These are phyloP conservation scores for Leccinum laetum DNA, from an alignment of 1,284 basidiomycete species.

Conservation along the genomic window DNA sequence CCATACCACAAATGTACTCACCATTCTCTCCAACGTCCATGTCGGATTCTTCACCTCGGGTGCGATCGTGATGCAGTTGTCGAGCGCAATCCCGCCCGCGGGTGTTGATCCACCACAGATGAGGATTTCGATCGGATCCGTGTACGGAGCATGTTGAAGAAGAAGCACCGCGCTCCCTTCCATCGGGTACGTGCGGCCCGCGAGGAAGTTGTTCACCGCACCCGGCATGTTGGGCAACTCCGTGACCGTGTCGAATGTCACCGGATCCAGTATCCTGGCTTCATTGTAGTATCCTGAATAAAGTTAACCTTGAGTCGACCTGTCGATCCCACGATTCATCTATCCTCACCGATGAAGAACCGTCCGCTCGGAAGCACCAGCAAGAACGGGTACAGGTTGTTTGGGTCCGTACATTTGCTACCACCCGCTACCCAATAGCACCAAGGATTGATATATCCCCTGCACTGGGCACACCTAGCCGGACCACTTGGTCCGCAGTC, in stretches of 20 bases:
- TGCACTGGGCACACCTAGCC: too few relatives aligned
- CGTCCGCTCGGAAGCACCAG: slow-evolving; percentile 63
- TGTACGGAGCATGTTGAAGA: slow-evolving; percentile 70
- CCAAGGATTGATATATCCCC: too few relatives aligned
- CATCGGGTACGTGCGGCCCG: slow-evolving; percentile 76
- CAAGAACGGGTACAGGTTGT: slow-evolving; percentile 79
- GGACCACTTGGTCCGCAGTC: too few relatives aligned
- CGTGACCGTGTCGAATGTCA: slow-evolving; percentile 58
- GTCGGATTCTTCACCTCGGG: slow-evolving; percentile 58
- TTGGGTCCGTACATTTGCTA: slow-evolving; percentile 53
- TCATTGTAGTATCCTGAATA: slow-evolving; percentile 71
- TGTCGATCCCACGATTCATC: not conserved
- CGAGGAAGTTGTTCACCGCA: slow-evolving; percentile 71
- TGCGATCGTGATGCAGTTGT: slow-evolving; percentile 68
- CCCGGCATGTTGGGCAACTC: slow-evolving; percentile 73
- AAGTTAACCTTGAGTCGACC: not conserved
- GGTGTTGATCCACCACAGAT: slow-evolving; percentile 76
- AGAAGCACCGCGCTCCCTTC: slow-evolving; percentile 70
- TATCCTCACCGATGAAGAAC: slow-evolving; percentile 59
- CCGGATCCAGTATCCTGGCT: slow-evolving; percentile 70
- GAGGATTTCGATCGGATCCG: slow-evolving; percentile 64
- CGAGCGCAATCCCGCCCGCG: slow-evolving; percentile 54
- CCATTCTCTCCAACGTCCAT: slow-evolving; percentile 77
- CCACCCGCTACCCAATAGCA: too few relatives aligned
- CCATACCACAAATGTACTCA: slow-evolving; percentile 28